phyloP scores from a whole-genome alignment of 805 yeast species.

The Spathaspora passalidarum region DNA sequence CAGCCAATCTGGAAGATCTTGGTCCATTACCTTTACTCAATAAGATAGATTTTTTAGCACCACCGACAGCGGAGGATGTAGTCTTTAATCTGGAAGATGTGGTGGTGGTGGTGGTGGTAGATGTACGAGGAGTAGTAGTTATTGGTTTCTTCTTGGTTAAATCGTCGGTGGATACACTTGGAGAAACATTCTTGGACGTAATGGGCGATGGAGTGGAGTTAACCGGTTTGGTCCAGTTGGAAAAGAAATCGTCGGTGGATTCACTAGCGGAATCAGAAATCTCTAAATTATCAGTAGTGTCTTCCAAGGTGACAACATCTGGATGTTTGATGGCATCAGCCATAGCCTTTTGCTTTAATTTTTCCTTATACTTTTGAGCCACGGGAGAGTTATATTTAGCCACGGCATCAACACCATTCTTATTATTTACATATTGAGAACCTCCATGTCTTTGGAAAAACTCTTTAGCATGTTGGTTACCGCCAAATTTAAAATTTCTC shows the following conservation, averaged over 20 bases:
- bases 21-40: slow-evolving; percentile 53
- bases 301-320: slow-evolving; percentile 66
- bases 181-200: slow-evolving; percentile 44
- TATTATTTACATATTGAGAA: slow-evolving; percentile 54
- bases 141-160: slow-evolving; percentile 24
- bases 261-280: slow-evolving; percentile 27
- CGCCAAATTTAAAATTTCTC: slow-evolving; percentile 91
- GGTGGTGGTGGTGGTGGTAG: slow-evolving; percentile 8
- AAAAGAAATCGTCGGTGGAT: slow-evolving; percentile 79
- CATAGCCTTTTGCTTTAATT: slow-evolving; percentile 63
- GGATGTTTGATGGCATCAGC: slow-evolving; percentile 72
- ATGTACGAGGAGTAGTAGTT: slow-evolving; percentile 18
- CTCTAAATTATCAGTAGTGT: slow-evolving; percentile 26
- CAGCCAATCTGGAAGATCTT: slow-evolving; percentile 54
- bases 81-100: slow-evolving; percentile 15
- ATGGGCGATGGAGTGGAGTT: slow-evolving; percentile 51
- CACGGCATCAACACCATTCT: slow-evolving; percentile 51
- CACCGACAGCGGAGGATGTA: slow-evolving; percentile 14
- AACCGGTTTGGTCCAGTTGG: slow-evolving; percentile 85
- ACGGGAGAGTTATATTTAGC: slow-evolving; percentile 77
- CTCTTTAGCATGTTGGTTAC: slow-evolving; percentile 82
- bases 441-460: slow-evolving; percentile 86
- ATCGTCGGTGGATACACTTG: slow-evolving; percentile 38
- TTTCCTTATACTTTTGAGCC: slow-evolving; percentile 80
- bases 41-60: slow-evolving; percentile 36